These are phyloP conservation scores for Penicillium silybi DNA, from an alignment of 495 filamentous ascomycete genomes.

Conservation along the genomic window DNA sequence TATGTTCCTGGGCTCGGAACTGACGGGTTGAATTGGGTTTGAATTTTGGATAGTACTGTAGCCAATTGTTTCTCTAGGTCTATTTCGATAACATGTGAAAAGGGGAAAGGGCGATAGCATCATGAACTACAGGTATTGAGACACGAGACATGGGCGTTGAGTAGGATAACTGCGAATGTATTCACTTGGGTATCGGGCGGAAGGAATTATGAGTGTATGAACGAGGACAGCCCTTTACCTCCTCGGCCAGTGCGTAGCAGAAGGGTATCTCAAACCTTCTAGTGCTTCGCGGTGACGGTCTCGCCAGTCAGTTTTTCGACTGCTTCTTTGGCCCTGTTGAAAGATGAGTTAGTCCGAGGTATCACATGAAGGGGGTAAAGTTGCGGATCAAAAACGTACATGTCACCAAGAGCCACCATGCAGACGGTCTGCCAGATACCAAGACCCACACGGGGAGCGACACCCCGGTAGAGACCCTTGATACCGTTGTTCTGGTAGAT, in stretches of 20 bases:
- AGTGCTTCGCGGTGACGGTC: constrained; percentile 94
- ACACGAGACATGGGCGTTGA: not conserved
- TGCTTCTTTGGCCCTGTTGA: constrained; percentile 84
- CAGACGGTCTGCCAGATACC: constrained; percentile 99
- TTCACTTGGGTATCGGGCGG: constrained; percentile 27
- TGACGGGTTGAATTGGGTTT: not conserved
- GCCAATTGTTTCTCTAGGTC: not conserved
- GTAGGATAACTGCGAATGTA: constrained; percentile 11
- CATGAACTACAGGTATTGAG: not conserved
- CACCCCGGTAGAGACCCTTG: constrained; percentile 92
- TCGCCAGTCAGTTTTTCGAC: constrained; percentile 97
- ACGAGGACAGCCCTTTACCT: constrained; percentile 4
- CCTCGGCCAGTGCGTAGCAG: constrained; percentile 26
- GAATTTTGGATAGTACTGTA: not conserved
- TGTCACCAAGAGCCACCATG: constrained; percentile 99
- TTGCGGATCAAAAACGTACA: constrained; percentile 58
- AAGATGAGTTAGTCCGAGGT: constrained; percentile 34
- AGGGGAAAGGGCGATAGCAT: not conserved
- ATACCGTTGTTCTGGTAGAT: constrained; percentile 88
- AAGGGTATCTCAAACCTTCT: constrained; percentile 55
- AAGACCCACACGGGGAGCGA: constrained; percentile 87
- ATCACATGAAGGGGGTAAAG: constrained; percentile 19
- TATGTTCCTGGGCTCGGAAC: not conserved
- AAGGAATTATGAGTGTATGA: constrained; percentile 11
- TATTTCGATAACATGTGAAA: not conserved